Evolutionary conservation across 805 yeast species (phyloP), one percentile per base, ranked within the genome.

Genomic region (Zygoascus biomembranicola): DNA sequence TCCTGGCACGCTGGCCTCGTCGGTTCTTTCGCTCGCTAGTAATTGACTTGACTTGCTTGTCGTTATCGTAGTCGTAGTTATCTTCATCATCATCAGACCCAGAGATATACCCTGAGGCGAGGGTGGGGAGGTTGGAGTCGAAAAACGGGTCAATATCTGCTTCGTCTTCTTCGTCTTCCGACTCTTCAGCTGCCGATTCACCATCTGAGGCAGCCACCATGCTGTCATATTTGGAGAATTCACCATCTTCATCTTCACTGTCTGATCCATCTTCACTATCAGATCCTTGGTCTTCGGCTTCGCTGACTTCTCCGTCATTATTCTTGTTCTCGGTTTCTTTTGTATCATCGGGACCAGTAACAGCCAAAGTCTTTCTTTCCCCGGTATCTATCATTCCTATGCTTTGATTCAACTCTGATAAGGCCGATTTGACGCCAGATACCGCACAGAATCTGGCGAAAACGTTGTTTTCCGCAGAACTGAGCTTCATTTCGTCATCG

Each of bases 1-100:
- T 94, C 72, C 99, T 82, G 0, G 97, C 99, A 56, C 98, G 77
- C 73, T 94, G 99, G 26, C 99, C 99, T 68, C 97, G 81, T 71
- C 99, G 78, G 68, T 94, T 94, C 62, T 90, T 89, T 58, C 92
- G 78, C 57, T 69, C 71, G 18, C 59, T 58, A 6, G 66, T 56
- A 16, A 59, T 57, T 32, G 55, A 47, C 43, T 56, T 56, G 32
- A 62, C 62, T 10, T 46, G 47, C 14, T 43, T 41, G 45, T 55
- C 64, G 28, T 60, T 57, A 28, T 61, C 66, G 9, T 53, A 52
- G 32, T 61, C 61, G 47, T 56, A 63, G 13, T 49, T 56, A 19
- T 58, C 64, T 14, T 69, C 74, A 62, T 75, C 69, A 52, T 72
- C 81, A 37, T 87, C 95, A 0, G 87, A 83, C 2, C 86, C 96